Base-by-base conservation (phyloP, 257 asterid species). In the Solanum lycopersicoides region DNA sequence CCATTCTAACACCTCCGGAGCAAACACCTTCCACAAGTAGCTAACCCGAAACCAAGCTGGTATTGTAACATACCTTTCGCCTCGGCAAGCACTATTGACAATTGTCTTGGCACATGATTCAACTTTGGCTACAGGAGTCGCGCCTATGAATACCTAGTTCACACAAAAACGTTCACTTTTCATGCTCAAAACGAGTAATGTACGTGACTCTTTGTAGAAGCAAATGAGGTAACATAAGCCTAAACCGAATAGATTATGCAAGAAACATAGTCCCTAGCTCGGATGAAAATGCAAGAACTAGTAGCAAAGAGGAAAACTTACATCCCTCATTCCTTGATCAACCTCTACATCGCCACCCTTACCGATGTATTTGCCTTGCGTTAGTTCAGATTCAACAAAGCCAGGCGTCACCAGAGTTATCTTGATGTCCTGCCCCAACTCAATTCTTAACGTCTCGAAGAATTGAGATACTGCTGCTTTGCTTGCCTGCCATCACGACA, bases 391-490 rank as follows among this genome's bases (percentile, higher is more conserved):
- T 88, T 95, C 98, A 35, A 92, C 75, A 83, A 92, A 88, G 13
- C 98, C 98, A 2, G 97, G 98, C 1, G 90, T 95, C 74, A 94
- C 94, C 35, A 95, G 32, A 1, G 96, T 95, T 39, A 95, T 91
- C 50, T 93, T 93, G 4, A 95, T 90, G 44, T 90, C 94, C 1
- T 94, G 89, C 37, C 91, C 95, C 37, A 96, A 89, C 84, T 96
- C 98, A 3, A 93, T 75, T 39, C 97, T 88, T 15, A 94, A 71
- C 0, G 98, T 95, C 86, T 96, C 98, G 10, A 95, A 93, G 91
- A 95, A 96, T 59, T 95, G 94, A 34, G 91, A 90, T 10, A 95
- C 90, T 56, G 98, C 98, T 74, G 98, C 98, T 89, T 96, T 96
- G 87, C 97, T 96, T 82, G 98, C 99, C 99, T 95, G 92, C 15